phyloP scores from a whole-genome alignment of 345 rosid species.

The Moringa oleifera region DNA sequence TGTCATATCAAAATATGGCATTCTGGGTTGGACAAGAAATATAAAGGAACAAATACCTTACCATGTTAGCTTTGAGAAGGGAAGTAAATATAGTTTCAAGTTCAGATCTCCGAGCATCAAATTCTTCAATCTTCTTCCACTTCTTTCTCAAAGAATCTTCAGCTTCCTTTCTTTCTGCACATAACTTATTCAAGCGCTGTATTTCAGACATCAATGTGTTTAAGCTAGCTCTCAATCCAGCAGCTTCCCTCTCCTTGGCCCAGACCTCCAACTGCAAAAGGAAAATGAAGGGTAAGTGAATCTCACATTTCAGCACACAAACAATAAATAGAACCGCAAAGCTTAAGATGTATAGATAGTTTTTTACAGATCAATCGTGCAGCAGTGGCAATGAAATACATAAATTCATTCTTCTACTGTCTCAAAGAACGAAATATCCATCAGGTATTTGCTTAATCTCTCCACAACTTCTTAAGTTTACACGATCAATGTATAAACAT shows the following conservation, averaged over 20 bases:
- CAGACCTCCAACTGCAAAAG: conserved; percentile 77
- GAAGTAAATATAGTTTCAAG: conserved; percentile 80
- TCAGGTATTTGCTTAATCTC: no score
- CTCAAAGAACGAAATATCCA: no score
- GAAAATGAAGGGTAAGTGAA: conserved; percentile 16
- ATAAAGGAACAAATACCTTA: conserved; percentile 24
- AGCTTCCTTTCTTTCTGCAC: conserved; percentile 91
- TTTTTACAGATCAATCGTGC: not conserved
- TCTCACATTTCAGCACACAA: conserved; percentile 14
- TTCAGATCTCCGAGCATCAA: conserved; percentile 87
- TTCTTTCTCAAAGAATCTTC: conserved; percentile 83
- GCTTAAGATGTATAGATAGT: no score
- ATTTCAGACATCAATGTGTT: conserved; percentile 77
- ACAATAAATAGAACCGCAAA: not conserved
- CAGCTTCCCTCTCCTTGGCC: conserved; percentile 89
- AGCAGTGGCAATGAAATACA: no score
- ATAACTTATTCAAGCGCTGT: conserved; percentile 67
- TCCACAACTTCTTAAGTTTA: no score
- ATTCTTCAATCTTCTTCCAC: conserved; percentile 95
- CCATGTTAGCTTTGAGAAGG: conserved; percentile 81
- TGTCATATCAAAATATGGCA: not conserved
- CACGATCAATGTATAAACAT: no score
- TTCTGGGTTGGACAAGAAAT: conserved; percentile 8
- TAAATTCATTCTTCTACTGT: no score
- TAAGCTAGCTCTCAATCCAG: conserved; percentile 83